Base-by-base conservation (phyloP, 2,329 filamentous ascomycete species). In the Lachnellula occidentalis region DNA sequence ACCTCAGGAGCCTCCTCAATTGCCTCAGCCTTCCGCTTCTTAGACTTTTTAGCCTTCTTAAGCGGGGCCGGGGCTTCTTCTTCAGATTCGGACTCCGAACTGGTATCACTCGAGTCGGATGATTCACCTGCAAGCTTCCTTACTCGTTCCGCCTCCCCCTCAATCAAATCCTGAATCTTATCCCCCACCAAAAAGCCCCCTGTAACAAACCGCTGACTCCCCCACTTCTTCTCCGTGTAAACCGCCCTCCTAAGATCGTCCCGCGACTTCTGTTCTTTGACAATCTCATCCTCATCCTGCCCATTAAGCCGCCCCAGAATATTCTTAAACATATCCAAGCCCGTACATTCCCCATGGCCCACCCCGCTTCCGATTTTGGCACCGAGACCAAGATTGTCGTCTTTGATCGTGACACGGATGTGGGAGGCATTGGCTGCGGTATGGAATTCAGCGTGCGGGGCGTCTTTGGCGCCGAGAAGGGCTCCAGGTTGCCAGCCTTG, bases 401-500 rank as follows among this genome's bases (percentile, higher is more conserved):
- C 92, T 68, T 96, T 96, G 59, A 96, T 73, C 31, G 84, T 74
- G 39, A 95, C 88, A 56, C 87, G 86, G 65, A 97, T 94, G 69
- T 95, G 89, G 3, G 90, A 90, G 24, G 88, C 81, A 70, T 88
- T 95, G 41, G 89, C 91, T 3, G 84, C 81, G 21, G 87, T 92
- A 71, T 92, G 88, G 58, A 88, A 81, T 46, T 84, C 81, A 31
- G 88, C 79, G 65, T 96, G 91, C 0, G 83, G 73, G 7, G 90
- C 85, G 68, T 91, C 79, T 65, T 86, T 80, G 4, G 86, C 88
- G 51, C 94, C 94, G 21, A 99, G 81, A 51, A 83, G 88, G 61
- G 87, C 80, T 36, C 94, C 94, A 0, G 92, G 90, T 58, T 86
- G 81, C 94, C 94, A 99, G 61, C 94, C 94, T 67, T 96, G 91